These are phyloP conservation scores for Pseudogymnoascus pannorum DNA, from an alignment of 2,329 filamentous ascomycete species.

Conservation along the genomic window DNA sequence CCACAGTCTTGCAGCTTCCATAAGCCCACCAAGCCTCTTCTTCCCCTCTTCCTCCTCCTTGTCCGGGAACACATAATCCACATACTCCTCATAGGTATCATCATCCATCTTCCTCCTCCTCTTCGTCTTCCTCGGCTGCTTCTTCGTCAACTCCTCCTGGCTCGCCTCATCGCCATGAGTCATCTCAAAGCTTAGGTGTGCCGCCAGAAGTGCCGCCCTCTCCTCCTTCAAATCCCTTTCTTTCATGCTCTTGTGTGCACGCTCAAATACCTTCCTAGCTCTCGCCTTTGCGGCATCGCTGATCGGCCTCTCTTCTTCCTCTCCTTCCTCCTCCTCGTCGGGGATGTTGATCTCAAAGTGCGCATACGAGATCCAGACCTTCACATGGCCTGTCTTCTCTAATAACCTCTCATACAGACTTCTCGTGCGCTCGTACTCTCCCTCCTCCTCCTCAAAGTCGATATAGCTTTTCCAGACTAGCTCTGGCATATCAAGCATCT, in stretches of 20 bases:
- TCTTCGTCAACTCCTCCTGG: slow-evolving; percentile 74
- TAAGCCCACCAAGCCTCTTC: not conserved
- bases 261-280: slow-evolving; percentile 75
- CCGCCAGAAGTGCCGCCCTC: slow-evolving; percentile 81
- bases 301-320: slow-evolving; percentile 54
- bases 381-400: slow-evolving; percentile 94
- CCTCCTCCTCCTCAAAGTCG: slow-evolving; percentile 95
- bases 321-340: slow-evolving; percentile 53
- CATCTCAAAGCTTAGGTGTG: slow-evolving; percentile 87
- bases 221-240: slow-evolving; percentile 89
- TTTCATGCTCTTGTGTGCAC: slow-evolving; percentile 80
- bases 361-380: slow-evolving; percentile 99
- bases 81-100: slow-evolving; percentile 90
- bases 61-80: slow-evolving; percentile 94
- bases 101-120: slow-evolving; percentile 87
- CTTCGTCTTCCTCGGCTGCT: slow-evolving; percentile 92
- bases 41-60: slow-evolving; percentile 50
- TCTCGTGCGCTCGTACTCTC: slow-evolving; percentile 77
- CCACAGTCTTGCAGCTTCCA: slow-evolving; percentile 4
- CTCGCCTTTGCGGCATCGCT: slow-evolving; percentile 78
- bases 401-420: slow-evolving; percentile 83
- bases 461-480: slow-evolving; percentile 97
- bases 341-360: slow-evolving; percentile 95
- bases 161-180: slow-evolving; percentile 72
- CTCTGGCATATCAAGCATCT: slow-evolving; percentile 91